Conservation (phyloP, 169 alveolate genomes). For the Condylostoma magnum region DNA sequence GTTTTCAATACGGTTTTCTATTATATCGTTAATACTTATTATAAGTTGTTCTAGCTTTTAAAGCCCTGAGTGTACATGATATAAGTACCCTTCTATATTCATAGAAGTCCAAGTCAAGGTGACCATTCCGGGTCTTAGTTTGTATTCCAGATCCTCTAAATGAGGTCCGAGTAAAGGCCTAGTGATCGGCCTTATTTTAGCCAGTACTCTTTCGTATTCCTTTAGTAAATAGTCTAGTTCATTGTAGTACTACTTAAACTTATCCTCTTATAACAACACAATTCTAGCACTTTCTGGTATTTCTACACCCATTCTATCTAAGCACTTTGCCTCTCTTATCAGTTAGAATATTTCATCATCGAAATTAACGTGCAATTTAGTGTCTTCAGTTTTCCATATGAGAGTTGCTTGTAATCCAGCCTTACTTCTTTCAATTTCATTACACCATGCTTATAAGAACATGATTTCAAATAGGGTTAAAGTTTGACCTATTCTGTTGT, state of each 20-base stretch:
- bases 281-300: constrained; percentile 94
- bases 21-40: constrained; percentile 89
- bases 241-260: constrained; percentile 89
- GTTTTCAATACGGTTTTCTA: constrained; percentile 93
- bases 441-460: constrained; percentile 89
- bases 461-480: constrained; percentile 83
- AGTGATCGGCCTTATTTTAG: constrained; percentile 87
- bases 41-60: constrained; percentile 89
- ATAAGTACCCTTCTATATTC: constrained; percentile 91
- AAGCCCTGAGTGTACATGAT: constrained; percentile 83
- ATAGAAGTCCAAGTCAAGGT: constrained; percentile 91
- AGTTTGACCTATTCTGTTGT: constrained; percentile 85
- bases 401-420: constrained; percentile 89
- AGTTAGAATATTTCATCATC: constrained; percentile 90
- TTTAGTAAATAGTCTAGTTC: constrained; percentile 85
- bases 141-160: constrained; percentile 85
- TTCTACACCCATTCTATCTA: constrained; percentile 91
- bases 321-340: constrained; percentile 93
- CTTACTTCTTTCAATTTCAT: constrained; percentile 88
- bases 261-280: constrained; percentile 91
- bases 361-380: constrained; percentile 88
- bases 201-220: constrained; percentile 92
- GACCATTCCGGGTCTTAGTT: constrained; percentile 89
- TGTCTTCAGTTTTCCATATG: constrained; percentile 86
- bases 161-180: constrained; percentile 87